Evolutionary conservation across 495 filamentous ascomycete species (phyloP), one percentile per base, ranked within the genome.

Genomic region (Durotheca rogersii): DNA sequence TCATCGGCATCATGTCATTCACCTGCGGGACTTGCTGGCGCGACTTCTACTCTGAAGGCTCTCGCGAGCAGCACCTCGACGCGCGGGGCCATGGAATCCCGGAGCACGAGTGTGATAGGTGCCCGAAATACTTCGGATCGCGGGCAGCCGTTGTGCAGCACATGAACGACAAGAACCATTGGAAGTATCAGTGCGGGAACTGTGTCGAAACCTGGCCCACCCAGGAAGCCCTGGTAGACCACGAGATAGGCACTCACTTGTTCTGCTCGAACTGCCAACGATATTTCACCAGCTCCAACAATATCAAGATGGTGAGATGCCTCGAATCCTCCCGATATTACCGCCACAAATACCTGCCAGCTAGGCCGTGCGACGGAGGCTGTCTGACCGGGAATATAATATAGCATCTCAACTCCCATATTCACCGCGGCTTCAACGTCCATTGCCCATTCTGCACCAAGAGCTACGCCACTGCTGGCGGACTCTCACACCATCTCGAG

Each of bases 401-500:
- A 1, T 27, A 68, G 66, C 67, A 68, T 43, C 48, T 59, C 5
- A 59, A 60, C 49, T 66, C 64, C 1, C 33, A 43, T 4, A 29
- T 17, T 48, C 67, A 70, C 23, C 60, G 64, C 15, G 58, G 52
- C 20, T 5, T 36, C 11, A 20, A 51, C n/a, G 48, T 64, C 3
- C 9, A 21, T 0, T 71, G 68, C 29, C 64, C 53, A 9, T 67
- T 64, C 20, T 71, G 68, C 54, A 2, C 3, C 6, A 25, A 36
- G 1, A 1, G 0, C 15, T 67, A 36, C 32, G 27, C 56, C 4
- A 61, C 45, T 4, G 65, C 66, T 1, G 55, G 60, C 0, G 66
- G 62, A 14, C 38, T 69, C 14, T 44, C 51, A 1, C 58, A 67
- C 42, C 68, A 69, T 6, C 32, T 71, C 0, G 68, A 71, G 37